phyloP scores from a whole-genome alignment of 306 rosid genomes.

The Vigna trinervia region DNA sequence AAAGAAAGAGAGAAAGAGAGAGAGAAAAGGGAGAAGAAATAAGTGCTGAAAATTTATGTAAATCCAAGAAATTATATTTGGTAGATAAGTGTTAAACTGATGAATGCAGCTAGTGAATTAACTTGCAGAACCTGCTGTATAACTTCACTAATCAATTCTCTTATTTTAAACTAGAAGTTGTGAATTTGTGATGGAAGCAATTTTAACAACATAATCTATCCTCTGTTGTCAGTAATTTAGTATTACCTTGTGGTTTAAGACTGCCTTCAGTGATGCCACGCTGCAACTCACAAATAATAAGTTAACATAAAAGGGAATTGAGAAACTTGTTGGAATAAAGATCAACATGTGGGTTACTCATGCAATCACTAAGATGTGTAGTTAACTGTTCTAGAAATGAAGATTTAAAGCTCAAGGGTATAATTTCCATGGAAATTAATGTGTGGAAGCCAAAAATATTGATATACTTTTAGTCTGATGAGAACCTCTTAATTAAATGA shows the following conservation, averaged over 20 bases:
- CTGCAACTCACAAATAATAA: conserved; percentile 43
- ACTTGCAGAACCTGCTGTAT: background rate
- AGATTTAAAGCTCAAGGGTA: background rate
- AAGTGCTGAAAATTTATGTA: background rate
- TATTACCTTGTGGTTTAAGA: conserved; percentile 72
- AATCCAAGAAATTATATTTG: background rate
- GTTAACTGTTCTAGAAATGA: background rate
- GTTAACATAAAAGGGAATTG: conserved; percentile 1
- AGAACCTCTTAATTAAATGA: background rate
- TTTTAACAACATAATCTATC: background rate
- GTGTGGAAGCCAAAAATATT: background rate
- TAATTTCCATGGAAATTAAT: background rate
- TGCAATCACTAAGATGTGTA: background rate
- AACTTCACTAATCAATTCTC: background rate
- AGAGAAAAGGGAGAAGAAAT: background rate
- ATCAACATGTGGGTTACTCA: background rate
- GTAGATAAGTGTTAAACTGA: background rate
- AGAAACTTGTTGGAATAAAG: background rate
- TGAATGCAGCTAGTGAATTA: background rate
- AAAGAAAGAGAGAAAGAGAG: background rate
- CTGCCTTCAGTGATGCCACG: conserved; percentile 75
- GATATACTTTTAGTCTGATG: background rate
- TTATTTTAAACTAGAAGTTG: background rate
- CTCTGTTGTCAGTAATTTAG: conserved; percentile 47
- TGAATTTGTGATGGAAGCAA: background rate